phyloP scores from a whole-genome alignment of 176 grass and related monocot genomes.

The Calamus simplicifolius region DNA sequence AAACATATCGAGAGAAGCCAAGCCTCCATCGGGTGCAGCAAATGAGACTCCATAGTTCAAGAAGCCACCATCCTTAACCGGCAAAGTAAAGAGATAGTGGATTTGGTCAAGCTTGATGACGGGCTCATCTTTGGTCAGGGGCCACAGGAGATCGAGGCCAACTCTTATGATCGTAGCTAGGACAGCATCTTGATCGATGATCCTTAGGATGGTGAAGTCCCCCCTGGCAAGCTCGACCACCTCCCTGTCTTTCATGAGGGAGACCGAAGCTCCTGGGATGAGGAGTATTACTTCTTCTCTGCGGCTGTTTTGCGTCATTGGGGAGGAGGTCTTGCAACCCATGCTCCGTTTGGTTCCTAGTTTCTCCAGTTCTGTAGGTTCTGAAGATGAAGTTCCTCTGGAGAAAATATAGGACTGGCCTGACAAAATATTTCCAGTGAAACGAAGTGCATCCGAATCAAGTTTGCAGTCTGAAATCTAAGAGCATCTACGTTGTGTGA shows the following conservation, averaged over 20 bases:
- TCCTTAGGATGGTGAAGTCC: constrained; percentile 43
- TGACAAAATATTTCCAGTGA: not conserved
- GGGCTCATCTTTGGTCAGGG: constrained; percentile 80
- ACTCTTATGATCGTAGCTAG: constrained; percentile 60
- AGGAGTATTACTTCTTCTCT: constrained; percentile 61
- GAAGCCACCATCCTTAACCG: constrained; percentile 49
- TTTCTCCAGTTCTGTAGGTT: not conserved
- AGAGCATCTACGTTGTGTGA: not conserved
- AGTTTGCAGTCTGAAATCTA: not conserved
- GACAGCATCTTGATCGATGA: constrained; percentile 41
- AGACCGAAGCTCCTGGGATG: constrained; percentile 52
- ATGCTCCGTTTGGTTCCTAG: constrained; percentile 4
- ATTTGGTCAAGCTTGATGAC: constrained; percentile 64
- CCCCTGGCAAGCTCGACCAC: constrained; percentile 53
- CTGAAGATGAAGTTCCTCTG: not conserved
- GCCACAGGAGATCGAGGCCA: constrained; percentile 70
- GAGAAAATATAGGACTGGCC: not conserved
- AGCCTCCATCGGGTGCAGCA: constrained; percentile 13
- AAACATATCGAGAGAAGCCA: constrained; percentile 59
- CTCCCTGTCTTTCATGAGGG: constrained; percentile 44
- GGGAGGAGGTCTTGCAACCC: constrained; percentile 40
- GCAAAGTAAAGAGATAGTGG: constrained; percentile 87
- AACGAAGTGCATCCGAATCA: not conserved
- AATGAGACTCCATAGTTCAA: constrained; percentile 96
- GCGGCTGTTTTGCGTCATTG: constrained; percentile 13